Evolutionary conservation across 2,329 filamentous ascomycete species (phyloP), one percentile per base, ranked within the genome.

Genomic region (Orbilia blumenaviensis): DNA sequence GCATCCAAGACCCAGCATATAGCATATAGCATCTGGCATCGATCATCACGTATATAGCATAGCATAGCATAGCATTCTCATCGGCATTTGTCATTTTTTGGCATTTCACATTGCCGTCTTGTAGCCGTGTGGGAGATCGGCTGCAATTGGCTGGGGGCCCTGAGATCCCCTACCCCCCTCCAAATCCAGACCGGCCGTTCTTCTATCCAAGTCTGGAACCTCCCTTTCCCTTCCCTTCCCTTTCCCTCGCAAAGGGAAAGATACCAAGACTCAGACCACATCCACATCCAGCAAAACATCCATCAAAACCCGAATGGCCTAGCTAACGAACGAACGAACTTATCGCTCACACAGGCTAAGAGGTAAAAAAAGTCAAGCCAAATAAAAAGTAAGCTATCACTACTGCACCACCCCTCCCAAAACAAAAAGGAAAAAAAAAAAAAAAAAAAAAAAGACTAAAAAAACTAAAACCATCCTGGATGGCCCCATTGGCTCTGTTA

Each of bases 401-500:
- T 38, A 23, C 56, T 54, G 32, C 23, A 36, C 42, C 44, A 41
- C 58, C 41, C 52, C 41, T 42, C 29, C 46, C n/a, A n/a, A n/a
- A n/a, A n/a, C n/a, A n/a, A n/a, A n/a, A n/a, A n/a, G n/a, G n/a
- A n/a, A n/a, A n/a, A n/a, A n/a, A n/a, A n/a, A n/a, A n/a, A n/a
- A n/a, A n/a, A n/a, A n/a, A n/a, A n/a, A n/a, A n/a, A n/a, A n/a
- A n/a, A n/a, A n/a, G n/a, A n/a, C n/a, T n/a, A n/a, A n/a, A n/a
- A n/a, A n/a, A n/a, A n/a, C n/a, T n/a, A n/a, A n/a, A 63, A 29
- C 67, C 67, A 71, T 54, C 67, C 67, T 48, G 44, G 60, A 29
- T 58, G 44, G 46, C 38, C 58, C n/a, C 58, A 72, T 72, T 72
- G 60, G 50, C 67, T 48, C 46, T 71, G 27, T 44, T 25, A 32